Evolutionary conservation across 805 yeast genomes (phyloP).

Genomic region (Candida andamanensis): DNA sequence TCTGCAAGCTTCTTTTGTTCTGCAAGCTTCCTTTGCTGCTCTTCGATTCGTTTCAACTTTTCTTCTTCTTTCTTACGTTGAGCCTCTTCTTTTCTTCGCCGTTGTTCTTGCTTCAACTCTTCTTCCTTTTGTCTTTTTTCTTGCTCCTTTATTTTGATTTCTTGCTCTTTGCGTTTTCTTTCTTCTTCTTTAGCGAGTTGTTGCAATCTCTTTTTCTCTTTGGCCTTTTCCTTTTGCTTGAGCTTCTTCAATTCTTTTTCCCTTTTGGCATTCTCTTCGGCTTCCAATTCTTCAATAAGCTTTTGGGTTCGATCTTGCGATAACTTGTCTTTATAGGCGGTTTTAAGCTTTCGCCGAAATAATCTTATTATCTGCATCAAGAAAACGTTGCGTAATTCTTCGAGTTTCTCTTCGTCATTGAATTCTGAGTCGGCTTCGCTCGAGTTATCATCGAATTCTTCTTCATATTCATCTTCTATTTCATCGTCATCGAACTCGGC

Average conservation of each 20-base stretch:
- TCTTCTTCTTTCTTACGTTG: constrained; percentile 43
- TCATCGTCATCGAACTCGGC: constrained; percentile 28
- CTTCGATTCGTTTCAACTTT: constrained; percentile 40
- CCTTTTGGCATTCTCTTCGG: constrained; percentile 59
- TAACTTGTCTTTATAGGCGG: constrained; percentile 72
- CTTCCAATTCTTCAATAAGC: constrained; percentile 64
- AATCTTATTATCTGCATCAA: constrained; percentile 76
- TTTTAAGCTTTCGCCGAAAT: constrained; percentile 66
- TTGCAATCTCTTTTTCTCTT: constrained; percentile 60
- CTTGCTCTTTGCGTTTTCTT: constrained; percentile 48
- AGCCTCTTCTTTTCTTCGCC: constrained; percentile 34
- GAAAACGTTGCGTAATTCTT: constrained; percentile 75
- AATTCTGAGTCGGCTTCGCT: constrained; percentile 33
- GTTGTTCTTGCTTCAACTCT: constrained; percentile 32
- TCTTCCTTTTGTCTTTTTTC: constrained; percentile 28
- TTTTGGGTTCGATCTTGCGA: constrained; percentile 68
- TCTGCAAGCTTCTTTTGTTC: constrained; percentile 26
- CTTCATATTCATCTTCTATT: constrained; percentile 35
- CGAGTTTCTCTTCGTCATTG: constrained; percentile 57
- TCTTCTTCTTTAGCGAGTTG: constrained; percentile 64
- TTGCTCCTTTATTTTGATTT: constrained; percentile 37
- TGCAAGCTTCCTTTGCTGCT: constrained; percentile 25
- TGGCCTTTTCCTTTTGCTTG: constrained; percentile 62
- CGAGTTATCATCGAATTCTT: constrained; percentile 38
- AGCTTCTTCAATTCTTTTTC: constrained; percentile 63